Evolutionary conservation across 2,329 filamentous ascomycete species (phyloP), one percentile per base, ranked within the genome.

Genomic region (Penicillium sp.): DNA sequence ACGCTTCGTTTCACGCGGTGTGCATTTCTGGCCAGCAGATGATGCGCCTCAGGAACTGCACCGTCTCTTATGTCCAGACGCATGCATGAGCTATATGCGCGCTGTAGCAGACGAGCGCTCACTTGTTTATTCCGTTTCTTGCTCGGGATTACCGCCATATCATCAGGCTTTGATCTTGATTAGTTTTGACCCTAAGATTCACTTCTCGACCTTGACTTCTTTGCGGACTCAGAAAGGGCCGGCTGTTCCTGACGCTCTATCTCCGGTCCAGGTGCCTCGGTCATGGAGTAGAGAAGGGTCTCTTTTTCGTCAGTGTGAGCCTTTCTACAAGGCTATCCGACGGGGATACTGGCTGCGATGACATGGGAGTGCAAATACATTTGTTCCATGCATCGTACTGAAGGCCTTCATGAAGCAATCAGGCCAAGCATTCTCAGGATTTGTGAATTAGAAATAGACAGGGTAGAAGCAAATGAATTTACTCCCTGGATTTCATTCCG

Each of bases 1-100:
- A 37, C 55, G 56, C n/a, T 69, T 65, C 37, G 43, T 48, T 6
- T 57, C 61, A n/a, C 59, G 64, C 7, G 62, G 62, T 3, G 57
- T 66, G 27, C 53, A 54, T 7, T 45, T 70, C 15, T 71, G 68
- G 68, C 68, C 68, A 2, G 52, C 62, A 6, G 57, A 64, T 16
- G 41, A 67, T 27, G 61, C 64, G 0, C 65, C 66, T 0, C 37
- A 47, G 15, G 64, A 64, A 30, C 43, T 71, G 2, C 51, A 59
- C 6, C 48, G 59, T 7, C 47, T 69, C 2, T 59, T 70, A 4
- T 69, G 65, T 32, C 67, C 67, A 6, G 51, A 51, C 12, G 51
- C 51, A 5, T 47, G 54, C 12, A 54, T 55, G 1, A 57, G 60
- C 10, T 48, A 54, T 10, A 47, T 69, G 10, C 46, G 54, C 11